Evolutionary conservation across 495 filamentous ascomycete species (phyloP), one percentile per base, ranked within the genome.

Genomic region (Cercophora scortea): DNA sequence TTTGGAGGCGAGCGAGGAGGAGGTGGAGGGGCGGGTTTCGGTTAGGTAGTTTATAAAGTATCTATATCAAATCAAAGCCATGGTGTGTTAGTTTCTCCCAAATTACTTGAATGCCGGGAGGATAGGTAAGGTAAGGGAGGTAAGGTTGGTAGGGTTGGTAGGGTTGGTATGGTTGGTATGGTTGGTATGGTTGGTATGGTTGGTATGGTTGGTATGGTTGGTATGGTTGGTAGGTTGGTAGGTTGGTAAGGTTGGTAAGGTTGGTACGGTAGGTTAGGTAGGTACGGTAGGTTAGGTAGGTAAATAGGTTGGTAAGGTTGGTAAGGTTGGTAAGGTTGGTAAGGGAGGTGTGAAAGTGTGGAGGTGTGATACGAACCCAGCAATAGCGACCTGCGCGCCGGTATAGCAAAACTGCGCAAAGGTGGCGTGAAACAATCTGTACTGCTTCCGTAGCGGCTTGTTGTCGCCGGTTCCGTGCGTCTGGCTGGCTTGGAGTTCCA

Each of bases 391-490:
- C 63, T 88, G 84, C 17, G 82, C 75, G 34, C 85, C 85, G 2
- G 80, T 79, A 61, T 86, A 90, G 64, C 81, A 87, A 65, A 88
- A 88, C 60, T 89, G 84, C 6, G 84, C 78, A 32, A 74, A 75
- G 0, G 81, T 75, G 13, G 80, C 85, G 58, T 78, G 80, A 71
- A 88, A 87, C 5, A 89, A 71, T 8, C 72, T 78, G 63, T 83
- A 85, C 53, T 88, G 82, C 52, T 81, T 81, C 43, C 68, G 59
- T 54, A 88, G 69, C 0, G 82, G 74, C 61, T 74, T 72, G 58
- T 75, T 70, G 5, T 32, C 3, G 33, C 72, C 71, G 25, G 25
- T 5, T 47, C 62, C 66, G 9, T 70, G 56, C 38, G 63, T 67
- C 45, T 72, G 73, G 56, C 74, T 78, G 36, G 74, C 73, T 18